phyloP scores from a whole-genome alignment of 1,284 basidiomycete genomes.

The Austropuccinia psidii region DNA sequence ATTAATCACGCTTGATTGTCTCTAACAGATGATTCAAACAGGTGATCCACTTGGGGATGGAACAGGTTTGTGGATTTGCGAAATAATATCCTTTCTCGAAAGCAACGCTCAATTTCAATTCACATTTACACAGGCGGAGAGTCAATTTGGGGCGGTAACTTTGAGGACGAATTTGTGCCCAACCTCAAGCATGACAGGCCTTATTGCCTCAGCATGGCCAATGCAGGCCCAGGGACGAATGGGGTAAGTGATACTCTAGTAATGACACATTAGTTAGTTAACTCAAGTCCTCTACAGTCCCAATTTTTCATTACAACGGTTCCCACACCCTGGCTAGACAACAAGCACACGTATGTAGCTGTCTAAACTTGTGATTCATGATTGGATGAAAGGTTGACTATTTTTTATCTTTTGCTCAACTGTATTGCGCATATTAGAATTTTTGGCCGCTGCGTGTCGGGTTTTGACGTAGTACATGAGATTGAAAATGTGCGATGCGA shows the following conservation, averaged over 20 bases:
- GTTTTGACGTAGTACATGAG: slow-evolving; percentile 58
- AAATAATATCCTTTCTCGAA: no score
- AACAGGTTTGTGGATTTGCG: slow-evolving; percentile 60
- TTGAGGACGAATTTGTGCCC: slow-evolving; percentile 91
- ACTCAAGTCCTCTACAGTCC: slow-evolving; percentile 51
- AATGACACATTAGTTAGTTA: no score
- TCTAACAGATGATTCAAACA: slow-evolving; percentile 78
- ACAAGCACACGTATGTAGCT: slow-evolving; percentile 53
- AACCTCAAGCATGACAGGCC: slow-evolving; percentile 85
- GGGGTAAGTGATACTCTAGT: slow-evolving; percentile 49
- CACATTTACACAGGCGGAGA: slow-evolving; percentile 57
- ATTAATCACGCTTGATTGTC: background rate
- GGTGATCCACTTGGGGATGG: slow-evolving; percentile 96
- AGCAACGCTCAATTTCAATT: no score
- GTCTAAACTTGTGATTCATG: background rate
- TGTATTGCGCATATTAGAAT: slow-evolving; percentile 47
- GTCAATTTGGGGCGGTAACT: slow-evolving; percentile 86
- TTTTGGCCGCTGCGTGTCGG: slow-evolving; percentile 54
- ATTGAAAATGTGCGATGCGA: slow-evolving; percentile 64
- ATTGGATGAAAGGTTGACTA: background rate
- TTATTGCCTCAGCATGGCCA: slow-evolving; percentile 99
- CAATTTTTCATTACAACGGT: slow-evolving; percentile 99
- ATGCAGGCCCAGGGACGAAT: slow-evolving; percentile 86
- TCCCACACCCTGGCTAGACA: slow-evolving; percentile 79
- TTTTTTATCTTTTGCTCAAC: background rate